Percentiles rank a stretch among this genome's conserved stretches.
These are phyloP conservation scores for Letharia columbiana DNA, from an alignment of 495 filamentous ascomycete genomes.

Conservation along the genomic window DNA sequence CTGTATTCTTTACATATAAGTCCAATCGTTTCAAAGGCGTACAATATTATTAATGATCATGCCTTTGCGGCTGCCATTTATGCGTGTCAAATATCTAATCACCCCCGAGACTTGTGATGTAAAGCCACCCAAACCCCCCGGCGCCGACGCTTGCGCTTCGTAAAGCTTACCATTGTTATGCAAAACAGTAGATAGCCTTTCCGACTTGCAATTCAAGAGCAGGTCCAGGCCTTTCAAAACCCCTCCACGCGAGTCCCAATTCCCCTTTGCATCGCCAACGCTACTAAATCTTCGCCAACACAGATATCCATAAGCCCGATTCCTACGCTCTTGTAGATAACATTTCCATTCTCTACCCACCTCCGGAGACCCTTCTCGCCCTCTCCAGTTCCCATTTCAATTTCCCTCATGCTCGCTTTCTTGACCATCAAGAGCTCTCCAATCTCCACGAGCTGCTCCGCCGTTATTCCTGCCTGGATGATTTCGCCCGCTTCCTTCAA, in stretches of 20 bases:
- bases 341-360: conserved; percentile 75
- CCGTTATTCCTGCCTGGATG: conserved; percentile 62
- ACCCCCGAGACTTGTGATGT: neutral
- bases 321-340: conserved; percentile 79
- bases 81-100: neutral
- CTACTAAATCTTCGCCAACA: conserved; percentile 66
- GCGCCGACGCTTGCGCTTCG: neutral
- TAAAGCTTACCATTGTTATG: neutral
- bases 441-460: conserved; percentile 72
- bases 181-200: neutral
- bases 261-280: conserved; percentile 60
- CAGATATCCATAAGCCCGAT: conserved; percentile 73
- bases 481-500: conserved; percentile 85
- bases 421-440: conserved; percentile 76
- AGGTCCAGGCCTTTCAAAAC: conserved; percentile 40
- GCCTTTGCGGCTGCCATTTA: neutral
- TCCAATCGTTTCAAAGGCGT: neutral
- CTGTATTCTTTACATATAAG: neutral
- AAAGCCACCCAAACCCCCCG: neutral
- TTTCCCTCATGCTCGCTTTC: conserved; percentile 34
- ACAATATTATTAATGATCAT: neutral
- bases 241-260: conserved; percentile 65
- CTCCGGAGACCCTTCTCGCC: conserved; percentile 49
- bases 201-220: neutral
- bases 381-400: conserved; percentile 34